Evolutionary conservation across 441 rosid species (phyloP).

Genomic region (Isatis lusitanica): DNA sequence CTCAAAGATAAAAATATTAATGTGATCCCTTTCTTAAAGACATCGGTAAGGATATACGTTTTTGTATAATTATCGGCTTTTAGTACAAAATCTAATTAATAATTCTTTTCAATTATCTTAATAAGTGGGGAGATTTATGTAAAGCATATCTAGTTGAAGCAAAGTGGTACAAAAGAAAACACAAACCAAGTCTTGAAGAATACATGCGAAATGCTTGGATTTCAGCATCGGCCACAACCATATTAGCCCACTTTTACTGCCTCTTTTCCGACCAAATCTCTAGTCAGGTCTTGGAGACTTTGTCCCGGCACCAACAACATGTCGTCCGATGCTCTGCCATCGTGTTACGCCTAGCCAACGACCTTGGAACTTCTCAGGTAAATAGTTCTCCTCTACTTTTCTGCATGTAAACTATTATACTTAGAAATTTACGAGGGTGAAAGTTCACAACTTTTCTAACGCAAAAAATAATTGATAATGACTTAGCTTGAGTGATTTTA

Average conservation of each 20-base stretch:
- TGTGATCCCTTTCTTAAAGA: conserved; percentile 17
- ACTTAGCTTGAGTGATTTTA: too few relatives aligned
- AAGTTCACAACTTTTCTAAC: neutral
- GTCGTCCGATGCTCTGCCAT: conserved; percentile 25
- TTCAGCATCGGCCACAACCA: neutral
- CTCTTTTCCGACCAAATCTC: neutral
- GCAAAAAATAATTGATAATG: too few relatives aligned
- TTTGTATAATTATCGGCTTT: neutral
- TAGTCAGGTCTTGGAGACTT: neutral
- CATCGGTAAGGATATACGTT: conserved; percentile 11
- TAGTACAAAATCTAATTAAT: neutral
- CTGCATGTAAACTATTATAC: neutral
- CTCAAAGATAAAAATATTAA: conserved; percentile 9
- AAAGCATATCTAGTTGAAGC: conserved; percentile 3
- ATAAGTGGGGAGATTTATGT: neutral
- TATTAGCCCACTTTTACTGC: conserved; percentile 20
- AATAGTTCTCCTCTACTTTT: neutral
- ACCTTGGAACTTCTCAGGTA: conserved; percentile 44
- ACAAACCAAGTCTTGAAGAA: neutral
- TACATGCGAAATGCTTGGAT: neutral
- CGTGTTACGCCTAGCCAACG: conserved; percentile 31
- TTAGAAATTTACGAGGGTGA: neutral
- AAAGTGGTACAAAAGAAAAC: neutral
- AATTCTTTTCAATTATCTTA: neutral
- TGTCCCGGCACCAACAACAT: conserved; percentile 9